These are phyloP conservation scores for Ascobolus immersus DNA, from an alignment of 495 filamentous ascomycete genomes.

Conservation along the genomic window DNA sequence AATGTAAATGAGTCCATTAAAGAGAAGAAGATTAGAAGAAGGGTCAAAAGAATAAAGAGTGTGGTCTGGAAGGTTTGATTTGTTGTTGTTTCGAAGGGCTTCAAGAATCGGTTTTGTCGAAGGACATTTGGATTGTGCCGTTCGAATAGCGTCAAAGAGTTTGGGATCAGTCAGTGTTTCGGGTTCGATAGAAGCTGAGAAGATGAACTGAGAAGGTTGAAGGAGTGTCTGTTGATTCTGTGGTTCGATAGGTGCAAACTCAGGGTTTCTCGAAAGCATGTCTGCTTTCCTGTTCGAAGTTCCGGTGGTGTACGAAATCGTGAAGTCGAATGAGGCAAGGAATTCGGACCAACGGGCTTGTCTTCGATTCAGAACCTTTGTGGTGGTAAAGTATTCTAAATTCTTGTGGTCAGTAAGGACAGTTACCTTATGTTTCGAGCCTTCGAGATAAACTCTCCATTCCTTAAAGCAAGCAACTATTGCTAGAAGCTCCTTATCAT, in stretches of 20 bases:
- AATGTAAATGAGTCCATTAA: too few relatives aligned
- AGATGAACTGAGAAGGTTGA: too few relatives aligned
- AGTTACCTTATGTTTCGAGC: conserved; percentile 1
- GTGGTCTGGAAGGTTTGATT: too few relatives aligned
- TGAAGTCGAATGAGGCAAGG: conserved; percentile 3
- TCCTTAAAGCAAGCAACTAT: conserved; percentile 11
- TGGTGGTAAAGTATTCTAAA: conserved; percentile 12
- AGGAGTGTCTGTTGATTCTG: too few relatives aligned
- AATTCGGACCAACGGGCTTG: conserved; percentile 3
- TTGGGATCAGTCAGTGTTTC: too few relatives aligned
- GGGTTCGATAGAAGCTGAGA: too few relatives aligned
- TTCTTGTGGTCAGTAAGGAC: conserved; percentile 11
- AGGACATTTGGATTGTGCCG: too few relatives aligned
- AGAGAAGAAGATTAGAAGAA: too few relatives aligned
- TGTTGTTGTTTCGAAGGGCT: too few relatives aligned
- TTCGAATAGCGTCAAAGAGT: too few relatives aligned
- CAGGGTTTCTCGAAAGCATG: background rate
- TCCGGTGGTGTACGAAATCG: background rate
- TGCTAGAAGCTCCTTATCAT: conserved; percentile 2
- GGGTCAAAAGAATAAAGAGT: too few relatives aligned
- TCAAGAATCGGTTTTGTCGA: too few relatives aligned
- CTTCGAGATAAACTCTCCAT: conserved; percentile 14
- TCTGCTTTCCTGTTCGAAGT: background rate
- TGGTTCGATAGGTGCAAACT: background rate
- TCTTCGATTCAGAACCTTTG: background rate